phyloP scores from a whole-genome alignment of 192 early-diverging fungal genomes.

The Podila epicladia region DNA sequence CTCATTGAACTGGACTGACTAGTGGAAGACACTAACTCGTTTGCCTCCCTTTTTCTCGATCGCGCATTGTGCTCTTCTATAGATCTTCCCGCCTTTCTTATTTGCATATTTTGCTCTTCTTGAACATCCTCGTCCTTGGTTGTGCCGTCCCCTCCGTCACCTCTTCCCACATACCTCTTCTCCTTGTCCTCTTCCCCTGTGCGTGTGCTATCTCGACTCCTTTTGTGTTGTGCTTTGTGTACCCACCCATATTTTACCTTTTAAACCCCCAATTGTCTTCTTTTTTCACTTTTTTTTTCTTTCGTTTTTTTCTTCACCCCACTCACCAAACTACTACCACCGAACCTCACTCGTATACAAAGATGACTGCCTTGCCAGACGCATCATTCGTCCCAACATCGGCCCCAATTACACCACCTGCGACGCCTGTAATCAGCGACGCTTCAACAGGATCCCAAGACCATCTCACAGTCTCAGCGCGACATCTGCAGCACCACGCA shows the following conservation, averaged over 20 bases:
- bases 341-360: not conserved
- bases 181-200: not conserved
- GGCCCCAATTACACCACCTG: constrained; percentile 25
- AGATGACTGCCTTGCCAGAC: constrained; percentile 33
- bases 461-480: constrained; percentile 35
- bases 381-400: constrained; percentile 35
- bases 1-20: too few relatives aligned
- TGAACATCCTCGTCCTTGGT: too few relatives aligned
- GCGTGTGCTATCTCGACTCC: not conserved
- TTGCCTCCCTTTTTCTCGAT: too few relatives aligned
- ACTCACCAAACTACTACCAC: not conserved
- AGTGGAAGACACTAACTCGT: too few relatives aligned
- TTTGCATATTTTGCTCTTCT: too few relatives aligned
- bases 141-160: too few relatives aligned
- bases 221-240: not conserved
- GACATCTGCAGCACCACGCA: constrained; percentile 17
- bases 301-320: not conserved
- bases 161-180: not conserved
- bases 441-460: not conserved
- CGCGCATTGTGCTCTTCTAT: too few relatives aligned
- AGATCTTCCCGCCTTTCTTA: too few relatives aligned
- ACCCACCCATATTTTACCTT: not conserved
- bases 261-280: constrained; percentile 2
- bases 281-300: not conserved
- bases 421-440: constrained; percentile 13